Conservation (phyloP, 2,329 filamentous ascomycete species). For the Westerdykella aurantiaca region DNA sequence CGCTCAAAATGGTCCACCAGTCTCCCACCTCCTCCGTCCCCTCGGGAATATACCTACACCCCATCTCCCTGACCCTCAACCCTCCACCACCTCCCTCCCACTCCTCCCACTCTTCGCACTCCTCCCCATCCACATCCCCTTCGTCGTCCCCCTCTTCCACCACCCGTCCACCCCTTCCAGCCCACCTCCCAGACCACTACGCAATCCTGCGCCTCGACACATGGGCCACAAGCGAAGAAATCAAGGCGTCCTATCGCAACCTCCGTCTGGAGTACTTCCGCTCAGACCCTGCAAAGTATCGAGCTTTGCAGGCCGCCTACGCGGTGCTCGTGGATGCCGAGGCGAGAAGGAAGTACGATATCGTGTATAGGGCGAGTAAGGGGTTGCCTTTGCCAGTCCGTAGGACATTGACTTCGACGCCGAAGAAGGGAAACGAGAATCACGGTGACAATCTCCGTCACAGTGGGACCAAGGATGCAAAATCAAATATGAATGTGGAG, state of each 20-base stretch:
- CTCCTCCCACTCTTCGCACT: background rate
- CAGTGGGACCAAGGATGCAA: constrained; percentile 11
- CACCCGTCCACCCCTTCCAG: constrained; percentile 5
- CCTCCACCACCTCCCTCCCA: background rate
- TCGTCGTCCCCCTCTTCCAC: constrained; percentile 14
- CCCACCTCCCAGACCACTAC: constrained; percentile 27
- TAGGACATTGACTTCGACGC: constrained; percentile 1
- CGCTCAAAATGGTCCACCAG: too few species aligned
- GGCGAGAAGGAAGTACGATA: constrained; percentile 24
- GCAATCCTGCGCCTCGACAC: constrained; percentile 19
- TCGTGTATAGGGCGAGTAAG: constrained; percentile 8
- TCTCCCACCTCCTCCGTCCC: too few species aligned
- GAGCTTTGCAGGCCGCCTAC: constrained; percentile 25
- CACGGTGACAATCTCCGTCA: constrained; percentile 5
- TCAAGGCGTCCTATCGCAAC: constrained; percentile 23
- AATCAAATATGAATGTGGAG: constrained; percentile 3
- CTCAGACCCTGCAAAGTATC: constrained; percentile 24
- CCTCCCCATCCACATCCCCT: constrained; percentile 16
- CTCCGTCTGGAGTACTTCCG: constrained; percentile 26
- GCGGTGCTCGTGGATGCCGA: constrained; percentile 25
- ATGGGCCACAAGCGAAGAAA: constrained; percentile 24
- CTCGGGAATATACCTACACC: background rate
- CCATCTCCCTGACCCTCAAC: background rate
- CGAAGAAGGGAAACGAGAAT: constrained; percentile 7
- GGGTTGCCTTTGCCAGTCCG: background rate